Conservation (phyloP, 129 eudicot genomes). For the Lactuca saligna region DNA sequence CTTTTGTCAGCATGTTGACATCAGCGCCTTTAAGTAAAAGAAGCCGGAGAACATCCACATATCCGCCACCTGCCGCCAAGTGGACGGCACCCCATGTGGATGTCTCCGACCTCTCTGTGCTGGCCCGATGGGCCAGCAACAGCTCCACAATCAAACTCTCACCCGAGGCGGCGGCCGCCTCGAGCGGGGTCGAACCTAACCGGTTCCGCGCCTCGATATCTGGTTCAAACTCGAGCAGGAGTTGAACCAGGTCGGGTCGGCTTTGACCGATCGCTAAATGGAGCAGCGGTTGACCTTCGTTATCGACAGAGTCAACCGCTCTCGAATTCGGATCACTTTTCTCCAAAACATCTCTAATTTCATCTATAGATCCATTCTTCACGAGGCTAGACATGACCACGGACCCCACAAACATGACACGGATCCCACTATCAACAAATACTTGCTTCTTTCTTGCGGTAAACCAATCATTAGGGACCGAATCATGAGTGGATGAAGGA, state of each 20-base stretch:
- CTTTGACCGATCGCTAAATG: conserved; percentile 62
- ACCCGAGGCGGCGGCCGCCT: conserved; percentile 60
- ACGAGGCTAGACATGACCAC: conserved; percentile 58
- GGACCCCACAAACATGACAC: conserved; percentile 77
- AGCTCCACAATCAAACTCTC: conserved; percentile 68
- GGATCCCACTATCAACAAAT: conserved; percentile 70
- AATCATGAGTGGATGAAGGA: conserved; percentile 48
- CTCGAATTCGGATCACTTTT: conserved; percentile 55
- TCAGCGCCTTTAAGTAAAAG: conserved; percentile 63
- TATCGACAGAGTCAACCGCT: conserved; percentile 54
- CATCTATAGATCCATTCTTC: conserved; percentile 54
- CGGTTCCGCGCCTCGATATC: conserved; percentile 51
- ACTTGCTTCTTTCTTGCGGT: conserved; percentile 76
- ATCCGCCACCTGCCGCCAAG: conserved; percentile 58
- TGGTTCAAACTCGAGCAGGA: conserved; percentile 71
- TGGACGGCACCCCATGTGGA: conserved; percentile 72
- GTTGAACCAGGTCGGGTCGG: conserved; percentile 63
- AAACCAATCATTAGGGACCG: conserved; percentile 75
- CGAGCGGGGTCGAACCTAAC: conserved; percentile 60
- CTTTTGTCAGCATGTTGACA: conserved; percentile 55
- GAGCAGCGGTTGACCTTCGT: conserved; percentile 66
- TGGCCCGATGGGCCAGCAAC: conserved; percentile 61
- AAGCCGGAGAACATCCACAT: conserved; percentile 54
- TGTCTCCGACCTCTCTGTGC: conserved; percentile 45
- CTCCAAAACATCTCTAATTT: conserved; percentile 63